Conservation (phyloP, 805 yeast species). For the Nakazawaea wickerhamii region DNA sequence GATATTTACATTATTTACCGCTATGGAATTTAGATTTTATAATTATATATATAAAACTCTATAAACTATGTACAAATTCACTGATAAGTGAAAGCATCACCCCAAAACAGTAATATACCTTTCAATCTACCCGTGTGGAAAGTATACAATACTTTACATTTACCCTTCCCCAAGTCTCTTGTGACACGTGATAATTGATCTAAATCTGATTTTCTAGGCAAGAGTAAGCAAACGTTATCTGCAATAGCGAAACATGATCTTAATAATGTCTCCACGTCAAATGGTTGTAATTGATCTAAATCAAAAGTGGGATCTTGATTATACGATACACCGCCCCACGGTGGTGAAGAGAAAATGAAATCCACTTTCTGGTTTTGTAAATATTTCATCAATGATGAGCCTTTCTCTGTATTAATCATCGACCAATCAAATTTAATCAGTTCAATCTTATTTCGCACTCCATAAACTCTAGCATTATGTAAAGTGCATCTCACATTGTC, state of each 20-base stretch:
- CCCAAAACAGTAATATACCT: slow-evolving; percentile 60
- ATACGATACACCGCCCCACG: slow-evolving; percentile 83
- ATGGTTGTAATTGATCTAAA: slow-evolving; percentile 40
- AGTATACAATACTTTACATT: slow-evolving; percentile 41
- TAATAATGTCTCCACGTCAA: slow-evolving; percentile 40
- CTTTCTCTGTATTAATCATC: slow-evolving; percentile 4
- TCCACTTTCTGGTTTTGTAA: slow-evolving; percentile 31
- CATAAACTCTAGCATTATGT: slow-evolving; percentile 64
- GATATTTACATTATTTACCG: too few relatives aligned
- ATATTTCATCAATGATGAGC: slow-evolving; percentile 9
- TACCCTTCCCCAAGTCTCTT: slow-evolving; percentile 37
- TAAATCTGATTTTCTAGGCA: slow-evolving; percentile 57
- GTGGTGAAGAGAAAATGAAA: slow-evolving; percentile 71
- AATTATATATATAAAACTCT: too few relatives aligned
- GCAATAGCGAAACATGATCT: slow-evolving; percentile 35
- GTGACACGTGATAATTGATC: slow-evolving; percentile 47
- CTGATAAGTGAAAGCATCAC: slow-evolving; percentile 34
- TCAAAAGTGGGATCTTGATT: slow-evolving; percentile 38
- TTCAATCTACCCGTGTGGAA: slow-evolving; percentile 37
- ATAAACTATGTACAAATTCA: slow-evolving; percentile 4
- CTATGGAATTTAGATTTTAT: too few relatives aligned
- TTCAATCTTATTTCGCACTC: slow-evolving; percentile 45
- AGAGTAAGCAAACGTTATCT: slow-evolving; percentile 48
- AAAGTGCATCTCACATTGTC: slow-evolving; percentile 60
- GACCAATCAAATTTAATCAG: slow-evolving; percentile 44